Evolutionary conservation across 371 early-diverging fungal genomes (phyloP).

Genomic region (Apophysomyces variabilis): DNA sequence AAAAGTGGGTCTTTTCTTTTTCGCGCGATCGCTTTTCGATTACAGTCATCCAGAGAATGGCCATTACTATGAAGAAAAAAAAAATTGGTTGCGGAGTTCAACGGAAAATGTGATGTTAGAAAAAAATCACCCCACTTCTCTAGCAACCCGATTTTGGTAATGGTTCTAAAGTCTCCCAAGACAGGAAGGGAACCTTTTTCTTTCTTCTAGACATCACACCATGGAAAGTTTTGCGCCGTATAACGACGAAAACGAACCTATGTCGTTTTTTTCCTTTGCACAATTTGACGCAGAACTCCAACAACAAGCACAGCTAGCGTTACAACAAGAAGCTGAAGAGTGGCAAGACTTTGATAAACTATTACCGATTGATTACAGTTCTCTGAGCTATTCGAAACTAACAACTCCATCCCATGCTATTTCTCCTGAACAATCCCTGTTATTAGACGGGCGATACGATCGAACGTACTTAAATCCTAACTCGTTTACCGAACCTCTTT

Average conservation of each 20-base stretch:
- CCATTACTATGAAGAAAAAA: neutral
- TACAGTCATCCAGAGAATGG: neutral
- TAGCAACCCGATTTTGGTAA: conserved; percentile 8
- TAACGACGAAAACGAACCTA: conserved; percentile 4
- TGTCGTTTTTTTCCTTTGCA: conserved; percentile 22
- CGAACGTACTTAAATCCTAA: neutral
- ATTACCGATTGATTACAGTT: conserved; percentile 26
- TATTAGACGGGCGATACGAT: conserved; percentile 2
- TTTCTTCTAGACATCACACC: conserved; percentile 6
- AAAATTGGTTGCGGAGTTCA: conserved; percentile 4
- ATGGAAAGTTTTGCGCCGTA: conserved; percentile 3
- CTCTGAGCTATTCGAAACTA: neutral
- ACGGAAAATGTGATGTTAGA: conserved; percentile 8
- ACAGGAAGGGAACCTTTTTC: neutral
- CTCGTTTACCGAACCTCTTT: neutral
- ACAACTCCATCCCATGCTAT: conserved; percentile 14
- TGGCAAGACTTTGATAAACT: conserved; percentile 51
- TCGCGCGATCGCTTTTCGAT: neutral
- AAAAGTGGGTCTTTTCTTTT: neutral
- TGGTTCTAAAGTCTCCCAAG: conserved; percentile 3
- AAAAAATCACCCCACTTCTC: conserved; percentile 12
- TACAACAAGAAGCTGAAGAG: conserved; percentile 28
- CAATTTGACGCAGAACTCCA: conserved; percentile 48
- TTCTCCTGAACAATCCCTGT: conserved; percentile 1
- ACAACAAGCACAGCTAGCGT: conserved; percentile 49